Base-by-base conservation (phyloP, 768 basidiomycete genomes). In the Boletus reticulatus region DNA sequence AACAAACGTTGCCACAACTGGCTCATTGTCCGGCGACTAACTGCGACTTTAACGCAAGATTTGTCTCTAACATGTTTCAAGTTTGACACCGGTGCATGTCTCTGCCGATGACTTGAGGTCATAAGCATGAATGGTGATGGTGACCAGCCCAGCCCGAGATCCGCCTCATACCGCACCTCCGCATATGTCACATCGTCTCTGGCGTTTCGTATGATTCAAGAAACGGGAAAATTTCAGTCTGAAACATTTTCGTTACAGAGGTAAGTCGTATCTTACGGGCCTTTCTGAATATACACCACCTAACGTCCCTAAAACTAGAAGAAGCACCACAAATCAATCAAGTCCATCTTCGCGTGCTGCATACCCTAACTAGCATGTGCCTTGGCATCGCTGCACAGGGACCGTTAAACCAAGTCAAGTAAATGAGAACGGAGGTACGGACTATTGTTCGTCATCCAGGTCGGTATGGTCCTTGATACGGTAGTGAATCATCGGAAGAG, bases 401-500 rank as follows among this genome's bases (percentile, higher is more conserved):
- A 19, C 3, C 16, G 22, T 62, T 24, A 60, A 38, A 47, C 38
- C 24, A 24, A n/a, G 27, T 50, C 39, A 42, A 36, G 31, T 8
- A 16, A 45, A 52, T 6, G 37, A 43, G 17, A 55, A 36, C 7
- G n/a, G 39, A 36, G 37, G 37, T 39, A 59, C 65, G 43, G 46
- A 87, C 84, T 80, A 63, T 16, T 72, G 68, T 60, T 82, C 82
- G 43, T 86, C 84, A 24, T 76, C 77, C 11, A 75, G 41, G 11
- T 83, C 81, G 2, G 80, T 79, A 62, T 76, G 79, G 45, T 89
- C 78, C 66, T 78, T 84, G 61, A 89, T 84, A 36, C 88, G 85
- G 50, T 82, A 72, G 62, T 87, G 75, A 34, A 90, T 82, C 88
- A 89, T 89, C 9, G 87, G 88, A 34, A 88, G 70, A n/a, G 85